Evolutionary conservation across 805 yeast genomes (phyloP).

Genomic region (Cyberlindnera mrakii): DNA sequence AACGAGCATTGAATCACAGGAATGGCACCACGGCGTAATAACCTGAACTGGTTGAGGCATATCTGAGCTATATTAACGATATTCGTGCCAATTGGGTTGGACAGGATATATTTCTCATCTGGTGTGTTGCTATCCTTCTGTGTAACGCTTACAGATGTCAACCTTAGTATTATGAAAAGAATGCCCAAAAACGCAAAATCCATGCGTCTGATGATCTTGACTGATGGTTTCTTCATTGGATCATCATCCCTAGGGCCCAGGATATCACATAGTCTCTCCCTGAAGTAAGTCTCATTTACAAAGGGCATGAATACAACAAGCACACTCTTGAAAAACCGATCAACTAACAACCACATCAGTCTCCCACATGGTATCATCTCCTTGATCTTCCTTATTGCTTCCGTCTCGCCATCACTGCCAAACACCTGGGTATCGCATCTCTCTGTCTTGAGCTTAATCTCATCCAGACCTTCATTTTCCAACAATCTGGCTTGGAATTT

Average conservation of each 20-base stretch:
- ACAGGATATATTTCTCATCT: constrained; percentile 31
- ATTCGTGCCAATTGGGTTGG: constrained; percentile 40
- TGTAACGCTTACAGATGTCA: constrained; percentile 16
- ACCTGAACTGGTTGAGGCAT: constrained; percentile 50
- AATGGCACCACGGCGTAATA: constrained; percentile 42
- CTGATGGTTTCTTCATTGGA: constrained; percentile 3
- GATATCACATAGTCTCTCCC: constrained; percentile 11
- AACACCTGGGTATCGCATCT: constrained; percentile 12
- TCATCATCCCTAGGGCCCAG: constrained; percentile 8
- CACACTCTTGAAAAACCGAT: constrained; percentile 15
- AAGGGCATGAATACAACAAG: constrained; percentile 22
- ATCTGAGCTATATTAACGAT: constrained; percentile 43
- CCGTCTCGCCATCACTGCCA: constrained; percentile 14
- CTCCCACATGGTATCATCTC: constrained; percentile 19
- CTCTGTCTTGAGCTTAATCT: constrained; percentile 18
- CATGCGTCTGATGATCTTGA: constrained; percentile 16
- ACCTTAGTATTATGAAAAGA: constrained; percentile 17
- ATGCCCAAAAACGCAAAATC: constrained; percentile 23
- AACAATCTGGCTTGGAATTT: constrained; percentile 27
- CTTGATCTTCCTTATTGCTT: constrained; percentile 16
- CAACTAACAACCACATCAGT: constrained; percentile 19
- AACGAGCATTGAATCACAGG: constrained; percentile 50
- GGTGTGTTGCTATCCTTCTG: constrained; percentile 15
- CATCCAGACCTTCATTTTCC: constrained; percentile 34
- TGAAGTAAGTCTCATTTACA: constrained; percentile 17